A percentile compares a stretch with the other conserved stretches of the same genome.
Conservation (phyloP, 2,329 filamentous ascomycete species). For the Colletotrichum falcatum region DNA sequence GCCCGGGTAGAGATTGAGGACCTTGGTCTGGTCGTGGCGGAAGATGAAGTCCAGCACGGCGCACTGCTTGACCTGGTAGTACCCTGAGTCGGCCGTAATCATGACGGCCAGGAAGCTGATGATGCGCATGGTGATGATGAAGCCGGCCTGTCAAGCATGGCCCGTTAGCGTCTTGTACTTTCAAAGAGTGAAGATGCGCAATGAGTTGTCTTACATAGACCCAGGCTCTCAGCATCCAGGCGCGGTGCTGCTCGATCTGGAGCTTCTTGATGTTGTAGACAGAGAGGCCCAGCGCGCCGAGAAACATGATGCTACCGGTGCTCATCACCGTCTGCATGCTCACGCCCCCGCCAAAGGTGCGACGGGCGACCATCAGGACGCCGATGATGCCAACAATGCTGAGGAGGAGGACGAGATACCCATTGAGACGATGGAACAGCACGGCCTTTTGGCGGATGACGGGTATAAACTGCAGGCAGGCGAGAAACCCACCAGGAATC, state of each 20-base stretch:
- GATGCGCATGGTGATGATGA: constrained; percentile 63
- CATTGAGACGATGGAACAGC: constrained; percentile 70
- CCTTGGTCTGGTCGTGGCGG: constrained; percentile 42
- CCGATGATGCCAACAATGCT: constrained; percentile 59
- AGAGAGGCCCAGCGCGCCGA: constrained; percentile 58
- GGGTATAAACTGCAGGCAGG: constrained; percentile 62
- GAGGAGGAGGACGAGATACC: constrained; percentile 66
- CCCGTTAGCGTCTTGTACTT: not conserved
- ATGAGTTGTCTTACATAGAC: constrained; percentile 53
- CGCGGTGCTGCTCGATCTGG: constrained; percentile 72
- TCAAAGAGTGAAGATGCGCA: not conserved
- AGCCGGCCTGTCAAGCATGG: constrained; percentile 50
- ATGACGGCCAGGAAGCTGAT: constrained; percentile 55
- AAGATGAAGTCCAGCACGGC: constrained; percentile 59
- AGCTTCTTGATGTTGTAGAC: constrained; percentile 68
- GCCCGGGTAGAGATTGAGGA: constrained; percentile 54
- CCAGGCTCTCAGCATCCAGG: constrained; percentile 72
- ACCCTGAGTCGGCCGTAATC: constrained; percentile 49
- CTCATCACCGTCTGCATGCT: constrained; percentile 61
- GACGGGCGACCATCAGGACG: constrained; percentile 64
- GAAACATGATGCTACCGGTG: constrained; percentile 58
- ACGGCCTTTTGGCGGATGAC: constrained; percentile 59
- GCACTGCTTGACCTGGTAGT: constrained; percentile 56
- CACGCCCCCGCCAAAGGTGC: constrained; percentile 65
- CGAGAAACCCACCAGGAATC: constrained; percentile 59